phyloP scores from a whole-genome alignment of 345 rosid species.

The Eucalyptus paniculata region DNA sequence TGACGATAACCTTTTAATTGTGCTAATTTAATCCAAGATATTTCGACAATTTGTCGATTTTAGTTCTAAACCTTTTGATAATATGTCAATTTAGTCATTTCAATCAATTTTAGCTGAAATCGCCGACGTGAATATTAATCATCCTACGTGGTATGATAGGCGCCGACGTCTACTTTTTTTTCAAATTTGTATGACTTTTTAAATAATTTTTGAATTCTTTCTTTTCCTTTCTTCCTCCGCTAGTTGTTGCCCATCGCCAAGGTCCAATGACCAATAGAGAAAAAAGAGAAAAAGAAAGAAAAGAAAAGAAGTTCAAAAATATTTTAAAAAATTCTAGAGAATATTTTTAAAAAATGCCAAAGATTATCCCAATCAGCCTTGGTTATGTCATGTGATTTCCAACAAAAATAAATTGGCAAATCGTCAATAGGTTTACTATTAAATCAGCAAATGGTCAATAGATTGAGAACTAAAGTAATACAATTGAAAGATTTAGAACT shows the following conservation, averaged over 20 bases:
- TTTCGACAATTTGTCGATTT: background rate
- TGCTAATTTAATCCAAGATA: background rate
- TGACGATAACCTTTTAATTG: background rate
- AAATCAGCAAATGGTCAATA: background rate
- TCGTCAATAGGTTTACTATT: too few species aligned
- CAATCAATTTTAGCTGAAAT: background rate
- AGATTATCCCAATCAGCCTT: rapidly evolving
- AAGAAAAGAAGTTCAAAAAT: background rate
- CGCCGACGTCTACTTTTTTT: too few species aligned
- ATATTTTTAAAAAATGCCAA: too few species aligned
- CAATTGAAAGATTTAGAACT: rapidly evolving
- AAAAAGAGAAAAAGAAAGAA: too few species aligned
- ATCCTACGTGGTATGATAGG: background rate
- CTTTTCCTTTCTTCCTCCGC: background rate
- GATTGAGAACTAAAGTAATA: rapidly evolving
- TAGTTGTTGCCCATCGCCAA: too few species aligned
- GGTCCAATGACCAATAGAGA: rapidly evolving
- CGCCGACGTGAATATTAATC: rapidly evolving
- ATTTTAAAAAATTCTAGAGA: too few species aligned
- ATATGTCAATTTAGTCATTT: background rate
- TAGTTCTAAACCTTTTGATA: background rate
- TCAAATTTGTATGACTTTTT: too few species aligned
- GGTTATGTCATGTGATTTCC: background rate
- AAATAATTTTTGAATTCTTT: background rate
- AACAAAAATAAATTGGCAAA: background rate